phyloP scores from a whole-genome alignment of 2,329 filamentous ascomycete genomes.

The Alternaria incomplexa region DNA sequence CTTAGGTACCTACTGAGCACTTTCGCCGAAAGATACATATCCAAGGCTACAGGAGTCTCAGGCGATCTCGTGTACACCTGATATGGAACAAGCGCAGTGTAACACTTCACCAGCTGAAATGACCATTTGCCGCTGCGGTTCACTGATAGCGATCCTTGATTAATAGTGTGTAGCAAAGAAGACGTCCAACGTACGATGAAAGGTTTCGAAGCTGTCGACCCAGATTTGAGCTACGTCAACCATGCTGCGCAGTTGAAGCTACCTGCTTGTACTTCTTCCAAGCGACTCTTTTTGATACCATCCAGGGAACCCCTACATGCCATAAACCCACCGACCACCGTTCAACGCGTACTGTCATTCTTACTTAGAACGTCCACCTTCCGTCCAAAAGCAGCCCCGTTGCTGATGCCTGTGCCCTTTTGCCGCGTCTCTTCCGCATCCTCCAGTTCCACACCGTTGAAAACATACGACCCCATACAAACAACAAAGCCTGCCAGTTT shows the following conservation, averaged over 20 bases:
- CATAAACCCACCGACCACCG: too few relatives aligned
- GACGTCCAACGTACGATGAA: neutral
- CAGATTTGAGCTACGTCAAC: neutral
- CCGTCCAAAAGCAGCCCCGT: neutral
- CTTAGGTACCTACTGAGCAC: neutral
- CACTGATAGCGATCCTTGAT: neutral
- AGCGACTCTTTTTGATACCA: neutral
- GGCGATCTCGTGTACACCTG: accelerated
- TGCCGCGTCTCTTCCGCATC: neutral
- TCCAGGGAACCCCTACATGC: neutral
- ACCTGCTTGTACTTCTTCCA: neutral
- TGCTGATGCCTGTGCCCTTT: accelerated
- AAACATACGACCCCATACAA: neutral
- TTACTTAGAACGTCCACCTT: neutral
- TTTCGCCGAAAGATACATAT: neutral
- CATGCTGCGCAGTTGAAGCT: neutral
- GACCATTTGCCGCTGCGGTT: neutral
- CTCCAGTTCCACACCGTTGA: neutral
- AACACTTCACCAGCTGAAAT: neutral
- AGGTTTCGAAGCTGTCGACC: neutral
- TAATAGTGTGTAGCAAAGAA: neutral
- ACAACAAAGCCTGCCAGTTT: neutral
- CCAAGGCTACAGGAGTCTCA: neutral
- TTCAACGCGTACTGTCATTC: neutral
- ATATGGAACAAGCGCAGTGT: neutral